Base-by-base conservation (phyloP, 495 filamentous ascomycete species). In the Aspergillus bertholletiae region DNA sequence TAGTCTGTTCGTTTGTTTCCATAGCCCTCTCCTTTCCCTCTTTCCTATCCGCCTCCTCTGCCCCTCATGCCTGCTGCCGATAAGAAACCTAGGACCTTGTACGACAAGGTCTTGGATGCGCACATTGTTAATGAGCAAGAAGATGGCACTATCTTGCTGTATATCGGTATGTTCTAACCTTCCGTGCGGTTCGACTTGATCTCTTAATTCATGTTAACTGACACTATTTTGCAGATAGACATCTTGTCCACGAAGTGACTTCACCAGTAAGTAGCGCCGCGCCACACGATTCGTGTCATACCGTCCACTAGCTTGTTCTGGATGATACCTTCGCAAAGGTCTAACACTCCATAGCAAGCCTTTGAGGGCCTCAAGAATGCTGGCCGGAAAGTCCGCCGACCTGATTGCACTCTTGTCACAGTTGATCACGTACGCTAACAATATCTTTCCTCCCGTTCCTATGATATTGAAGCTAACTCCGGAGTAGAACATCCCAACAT, bases 241-340 rank as follows among this genome's bases (percentile, higher is more conserved):
- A 98, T 80, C 82, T 98, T 34, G 90, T 97, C 51, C 94, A 98
- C 67, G 94, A 98, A 80, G 94, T 98, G 66, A 97, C 94, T 49
- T 96, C 93, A 51, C 94, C 94, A 43, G 54, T 61, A 53, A 40
- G 51, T 57, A 49, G 13, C n/a, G 37, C 23, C 17, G 24, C 18
- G 15, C 45, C 45, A 20, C 28, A 28, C 20, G 12, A 21, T 50
- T 34, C 34, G 9, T 2, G 17, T n/a, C 34, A 37, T n/a, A 15
- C 13, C 13, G 28, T 41, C 11, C 7, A 24, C 17, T 27, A 20
- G 22, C 49, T 5, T 7, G 7, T 26, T 20, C 17, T 37, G 15
- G 3, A 17, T 9, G 37, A 17, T 17, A 15, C 11, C 11, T 20
- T 1, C 15, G 17, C 35, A n/a, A n/a, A 5, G 15, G 18, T 37